Base-by-base conservation (phyloP, 2,329 filamentous ascomycete species). In the Westerdykella sp. region DNA sequence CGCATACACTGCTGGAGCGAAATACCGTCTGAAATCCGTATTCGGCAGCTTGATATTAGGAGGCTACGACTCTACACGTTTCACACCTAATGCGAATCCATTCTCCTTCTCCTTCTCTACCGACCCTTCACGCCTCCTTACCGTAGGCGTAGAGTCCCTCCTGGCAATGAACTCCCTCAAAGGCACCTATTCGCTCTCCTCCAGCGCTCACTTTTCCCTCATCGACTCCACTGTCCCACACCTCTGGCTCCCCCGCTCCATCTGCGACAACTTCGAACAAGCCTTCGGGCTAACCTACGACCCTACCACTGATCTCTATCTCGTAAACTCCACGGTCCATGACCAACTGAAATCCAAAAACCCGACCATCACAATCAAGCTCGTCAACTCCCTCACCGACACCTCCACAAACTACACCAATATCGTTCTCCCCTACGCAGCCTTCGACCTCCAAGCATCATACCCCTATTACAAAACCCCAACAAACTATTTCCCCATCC, bases 401-500 rank as follows among this genome's bases (percentile, higher is more conserved):
- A 62, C 65, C 2, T 54, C 60, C 1, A 50, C 54, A 9, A 63
- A 65, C 30, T 69, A 60, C 32, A 66, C 70, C 2, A 63, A 70
- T 25, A 72, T 75, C 28, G 58, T 63, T 13, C 57, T 75, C 1
- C 71, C 72, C 4, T 76, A 76, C 49, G 65, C 65, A 7, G 70
- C 72, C 4, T 75, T 76, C 50, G 71, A 75, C 47, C 60, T 73
- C 3, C 57, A 68, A 43, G 55, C 67, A 14, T 70, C 72, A 2
- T 70, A 79, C 76, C 57, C 71, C 57, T 77, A 74, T 7, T 67
- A 83, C 12, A 68, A 78, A 43, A 82, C 82, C 51, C 75, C 80
- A 32, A 83, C 79, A 3, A 76, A 45, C 15, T 87, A 87, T 56
- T 86, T 87, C 46, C 81, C 83, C 3, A 71, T 87, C 36, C 75